phyloP scores from a whole-genome alignment of 371 early-diverging fungal genomes.

The Coemansia sp. region DNA sequence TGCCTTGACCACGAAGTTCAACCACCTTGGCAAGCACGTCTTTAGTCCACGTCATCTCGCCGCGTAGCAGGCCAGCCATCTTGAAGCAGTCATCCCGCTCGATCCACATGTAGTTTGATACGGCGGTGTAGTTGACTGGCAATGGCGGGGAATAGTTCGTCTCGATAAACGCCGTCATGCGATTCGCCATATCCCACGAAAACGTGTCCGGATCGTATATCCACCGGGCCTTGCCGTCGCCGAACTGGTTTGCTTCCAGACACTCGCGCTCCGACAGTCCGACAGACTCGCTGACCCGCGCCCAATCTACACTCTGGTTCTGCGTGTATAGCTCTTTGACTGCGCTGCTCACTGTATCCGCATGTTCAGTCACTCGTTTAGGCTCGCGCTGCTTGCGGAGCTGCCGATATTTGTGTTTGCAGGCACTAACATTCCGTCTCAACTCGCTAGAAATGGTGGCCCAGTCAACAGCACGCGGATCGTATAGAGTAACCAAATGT shows the following conservation, averaged over 20 bases:
- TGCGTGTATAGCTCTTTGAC: constrained; percentile 5
- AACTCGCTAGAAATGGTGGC: not conserved
- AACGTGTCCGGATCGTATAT: not conserved
- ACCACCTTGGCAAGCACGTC: not conserved
- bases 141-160: not conserved
- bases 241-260: constrained; percentile 1
- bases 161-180: not conserved
- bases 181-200: not conserved
- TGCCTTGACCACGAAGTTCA: constrained; percentile 2
- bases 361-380: not conserved
- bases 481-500: not conserved
- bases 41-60: constrained; percentile 12
- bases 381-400: not conserved
- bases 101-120: constrained; percentile 24
- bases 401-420: not conserved
- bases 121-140: constrained; percentile 7
- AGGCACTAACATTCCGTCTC: not conserved
- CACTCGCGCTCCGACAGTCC: not conserved
- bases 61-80: constrained; percentile 5
- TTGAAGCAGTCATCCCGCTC: constrained; percentile 4
- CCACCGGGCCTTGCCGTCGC: not conserved
- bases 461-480: not conserved
- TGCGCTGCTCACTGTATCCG: not conserved
- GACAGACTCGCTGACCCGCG: not conserved
- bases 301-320: not conserved